Evolutionary conservation across 2,329 filamentous ascomycete genomes (phyloP).

Genomic region (Claviceps fusiformis): DNA sequence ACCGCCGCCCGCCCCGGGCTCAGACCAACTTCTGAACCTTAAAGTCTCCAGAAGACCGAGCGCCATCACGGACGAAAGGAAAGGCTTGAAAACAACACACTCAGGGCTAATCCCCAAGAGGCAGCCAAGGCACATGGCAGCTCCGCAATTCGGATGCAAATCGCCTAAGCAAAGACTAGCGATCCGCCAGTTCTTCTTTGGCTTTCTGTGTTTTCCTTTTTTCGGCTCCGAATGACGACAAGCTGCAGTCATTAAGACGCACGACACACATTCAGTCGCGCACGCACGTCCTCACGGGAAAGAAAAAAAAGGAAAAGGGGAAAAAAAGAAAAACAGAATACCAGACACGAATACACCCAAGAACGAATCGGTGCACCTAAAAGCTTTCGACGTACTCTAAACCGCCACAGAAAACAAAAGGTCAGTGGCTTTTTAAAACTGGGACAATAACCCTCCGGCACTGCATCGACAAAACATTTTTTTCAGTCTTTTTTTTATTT

Average conservation of each 20-base stretch:
- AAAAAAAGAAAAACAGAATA: too few relatives aligned
- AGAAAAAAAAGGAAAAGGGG: too few relatives aligned
- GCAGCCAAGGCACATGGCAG: conserved; percentile 9
- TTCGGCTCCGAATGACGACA: not conserved
- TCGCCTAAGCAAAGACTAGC: not conserved
- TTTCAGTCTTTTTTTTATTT: not conserved
- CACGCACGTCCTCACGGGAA: too few relatives aligned
- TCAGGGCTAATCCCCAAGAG: conserved; percentile 7
- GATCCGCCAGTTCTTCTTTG: not conserved
- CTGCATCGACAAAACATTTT: not conserved
- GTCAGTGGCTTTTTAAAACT: not conserved
- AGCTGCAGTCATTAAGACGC: not conserved
- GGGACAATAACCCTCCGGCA: not conserved
- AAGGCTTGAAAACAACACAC: not conserved
- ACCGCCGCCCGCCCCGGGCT: not conserved
- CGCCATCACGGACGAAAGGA: not conserved
- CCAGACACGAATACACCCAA: not conserved
- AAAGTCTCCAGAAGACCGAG: not conserved
- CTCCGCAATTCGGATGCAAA: not conserved
- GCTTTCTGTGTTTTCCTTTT: not conserved
- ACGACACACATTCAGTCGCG: too few relatives aligned
- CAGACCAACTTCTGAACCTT: not conserved
- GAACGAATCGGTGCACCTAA: not conserved
- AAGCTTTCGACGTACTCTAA: not conserved
- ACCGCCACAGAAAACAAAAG: not conserved